Percentiles rank a stretch among this genome's conserved stretches.
phyloP scores from a whole-genome alignment of 2,329 filamentous ascomycete species.

The Geoglossum cookeanum region DNA sequence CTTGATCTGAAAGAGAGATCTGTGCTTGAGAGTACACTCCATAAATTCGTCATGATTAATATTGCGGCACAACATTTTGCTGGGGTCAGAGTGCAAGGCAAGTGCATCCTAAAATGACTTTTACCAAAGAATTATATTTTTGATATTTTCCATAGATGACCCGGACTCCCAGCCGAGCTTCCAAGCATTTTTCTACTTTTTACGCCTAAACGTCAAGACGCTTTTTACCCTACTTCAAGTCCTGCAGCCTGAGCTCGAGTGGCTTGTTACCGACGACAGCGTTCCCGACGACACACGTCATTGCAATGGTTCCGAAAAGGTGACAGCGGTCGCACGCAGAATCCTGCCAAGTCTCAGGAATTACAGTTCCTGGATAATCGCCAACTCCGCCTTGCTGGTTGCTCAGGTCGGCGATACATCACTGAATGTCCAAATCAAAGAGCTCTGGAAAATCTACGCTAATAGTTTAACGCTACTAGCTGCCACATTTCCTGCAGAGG shows the following conservation, averaged over 20 bases:
- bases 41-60: slow-evolving; percentile 71
- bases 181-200: slow-evolving; percentile 35
- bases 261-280: slow-evolving; percentile 26
- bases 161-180: slow-evolving; percentile 9
- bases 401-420: slow-evolving; percentile 33
- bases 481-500: slow-evolving; percentile 36
- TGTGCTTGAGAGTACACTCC: slow-evolving; percentile 39
- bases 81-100: slow-evolving; percentile 38
- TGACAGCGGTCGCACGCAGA: slow-evolving; percentile 39
- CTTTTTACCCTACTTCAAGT: slow-evolving; percentile 53
- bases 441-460: slow-evolving; percentile 49
- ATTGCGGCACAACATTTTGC: slow-evolving; percentile 67
- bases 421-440: slow-evolving; percentile 36
- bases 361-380: slow-evolving; percentile 48
- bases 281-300: slow-evolving; percentile 17
- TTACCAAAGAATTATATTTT: background rate
- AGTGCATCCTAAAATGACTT: slow-evolving; percentile 8
- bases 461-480: slow-evolving; percentile 38
- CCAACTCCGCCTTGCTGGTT: slow-evolving; percentile 33
- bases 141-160: background rate
- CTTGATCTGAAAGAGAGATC: slow-evolving; percentile 51
- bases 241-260: slow-evolving; percentile 49
- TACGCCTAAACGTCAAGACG: slow-evolving; percentile 61
- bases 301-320: slow-evolving; percentile 24
- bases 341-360: slow-evolving; percentile 44